Evolutionary conservation across 768 basidiomycete genomes (phyloP), one percentile per base, ranked within the genome.

Genomic region (Chalciporus chontae): DNA sequence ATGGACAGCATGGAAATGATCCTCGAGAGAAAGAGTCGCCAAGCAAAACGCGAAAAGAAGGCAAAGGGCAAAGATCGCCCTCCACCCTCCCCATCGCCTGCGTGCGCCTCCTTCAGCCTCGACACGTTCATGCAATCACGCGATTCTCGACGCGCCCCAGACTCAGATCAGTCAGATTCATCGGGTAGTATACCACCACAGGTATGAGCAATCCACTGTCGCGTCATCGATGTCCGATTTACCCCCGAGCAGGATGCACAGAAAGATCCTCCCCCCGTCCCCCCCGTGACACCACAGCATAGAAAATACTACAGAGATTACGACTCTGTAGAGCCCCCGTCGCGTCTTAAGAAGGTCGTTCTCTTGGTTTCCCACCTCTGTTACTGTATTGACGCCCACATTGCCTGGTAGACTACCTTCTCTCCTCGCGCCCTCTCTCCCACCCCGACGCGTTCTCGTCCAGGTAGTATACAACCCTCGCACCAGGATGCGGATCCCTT

Each of bases 1-100:
- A 79, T 80, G 68, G 84, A 85, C 55, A 86, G 77, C 62, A 89
- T 90, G 87, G 84, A 90, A 54, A 70, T 79, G 69, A 79, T 90
- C 37, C 77, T 90, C 53, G 87, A 89, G 64, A 78, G 84, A 40
- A 84, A 87, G 64, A 74, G 66, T 51, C 76, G 81, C 48, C 79
- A 77, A 53, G 76, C 65, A 49, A 77, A 73, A 59, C 78, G 72
- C 46, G 81, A 78, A 48, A 77, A 79, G 62, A 68, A 67, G 51
- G 55, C 51, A 40, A 75, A 70, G 53, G 72, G 64, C 42, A 79
- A 74, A 60, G 84, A 80, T 51, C 74, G 79, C 58, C 73, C 75
- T 21, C 69, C 69, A 6, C 73, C 74, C 7, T 82, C 81, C 1
- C 78, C 83, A 9, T 77, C 78, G 5, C 77, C 80, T 26, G 74